Conservation (phyloP, 2,329 filamentous ascomycete species). For the Colletotrichum graminicola region DNA sequence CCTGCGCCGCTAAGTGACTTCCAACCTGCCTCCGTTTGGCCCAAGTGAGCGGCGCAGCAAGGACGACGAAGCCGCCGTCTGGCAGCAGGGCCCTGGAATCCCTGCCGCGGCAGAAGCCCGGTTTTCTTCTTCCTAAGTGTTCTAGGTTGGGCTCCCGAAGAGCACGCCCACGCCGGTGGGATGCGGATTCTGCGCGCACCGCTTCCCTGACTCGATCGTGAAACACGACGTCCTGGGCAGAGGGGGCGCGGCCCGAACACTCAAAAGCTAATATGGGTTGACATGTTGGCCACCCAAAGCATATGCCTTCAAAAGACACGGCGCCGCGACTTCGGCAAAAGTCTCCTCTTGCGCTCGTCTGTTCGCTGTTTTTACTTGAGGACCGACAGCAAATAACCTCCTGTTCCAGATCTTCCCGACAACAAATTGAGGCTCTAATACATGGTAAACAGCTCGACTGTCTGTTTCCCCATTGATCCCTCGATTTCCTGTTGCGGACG, state of each 20-base stretch:
- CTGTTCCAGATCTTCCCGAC: not conserved
- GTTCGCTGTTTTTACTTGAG: not conserved
- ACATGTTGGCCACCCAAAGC: conserved; percentile 8
- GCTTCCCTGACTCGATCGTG: conserved; percentile 32
- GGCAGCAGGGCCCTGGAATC: conserved; percentile 12
- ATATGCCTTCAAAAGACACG: conserved; percentile 27
- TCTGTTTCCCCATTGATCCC: not conserved
- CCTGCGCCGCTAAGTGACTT: conserved; percentile 12
- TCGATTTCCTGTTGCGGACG: not conserved
- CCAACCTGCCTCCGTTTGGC: conserved; percentile 14
- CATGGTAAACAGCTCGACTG: not conserved
- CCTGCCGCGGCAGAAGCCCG: conserved; percentile 29
- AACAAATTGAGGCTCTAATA: conserved; percentile 14
- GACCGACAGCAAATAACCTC: not conserved
- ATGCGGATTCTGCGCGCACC: conserved; percentile 13
- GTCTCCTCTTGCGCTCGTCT: conserved; percentile 3
- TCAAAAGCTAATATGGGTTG: conserved; percentile 19
- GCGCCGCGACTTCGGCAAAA: not conserved
- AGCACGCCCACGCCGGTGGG: not conserved
- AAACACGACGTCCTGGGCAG: conserved; percentile 25
- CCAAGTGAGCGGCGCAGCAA: conserved; percentile 18
- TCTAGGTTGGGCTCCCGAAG: conserved; percentile 17
- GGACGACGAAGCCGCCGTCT: conserved; percentile 34
- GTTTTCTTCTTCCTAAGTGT: conserved; percentile 6
- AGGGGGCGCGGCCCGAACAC: conserved; percentile 17